Conservation (phyloP, 2,329 filamentous ascomycete genomes). For the Stachybotrys echinatus region DNA sequence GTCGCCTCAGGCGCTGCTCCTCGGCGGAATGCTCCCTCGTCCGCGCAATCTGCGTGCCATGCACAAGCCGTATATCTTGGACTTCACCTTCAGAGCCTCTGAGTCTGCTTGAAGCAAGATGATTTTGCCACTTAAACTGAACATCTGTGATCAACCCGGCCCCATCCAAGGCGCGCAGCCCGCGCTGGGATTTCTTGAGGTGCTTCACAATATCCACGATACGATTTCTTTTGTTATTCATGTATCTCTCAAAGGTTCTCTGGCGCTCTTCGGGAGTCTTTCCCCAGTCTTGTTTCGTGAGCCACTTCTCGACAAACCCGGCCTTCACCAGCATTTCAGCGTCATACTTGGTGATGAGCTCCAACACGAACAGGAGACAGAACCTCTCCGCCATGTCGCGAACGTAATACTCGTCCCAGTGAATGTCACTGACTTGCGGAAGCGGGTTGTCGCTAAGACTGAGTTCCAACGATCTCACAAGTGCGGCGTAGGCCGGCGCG, state of each 20-base stretch:
- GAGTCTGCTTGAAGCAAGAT: not conserved
- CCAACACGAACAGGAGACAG: conserved; percentile 51
- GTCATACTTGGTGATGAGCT: conserved; percentile 56
- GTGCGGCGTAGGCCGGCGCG: conserved; percentile 45
- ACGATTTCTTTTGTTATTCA: conserved; percentile 42
- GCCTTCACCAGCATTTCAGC: conserved; percentile 54
- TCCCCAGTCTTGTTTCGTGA: conserved; percentile 69
- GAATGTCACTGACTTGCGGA: conserved; percentile 46
- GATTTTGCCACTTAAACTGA: conserved; percentile 18
- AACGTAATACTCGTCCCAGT: conserved; percentile 59
- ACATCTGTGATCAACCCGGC: conserved; percentile 40
- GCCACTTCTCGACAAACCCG: conserved; percentile 66
- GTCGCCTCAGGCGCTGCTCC: conserved; percentile 68
- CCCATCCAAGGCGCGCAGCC: conserved; percentile 45
- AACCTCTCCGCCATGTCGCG: conserved; percentile 58
- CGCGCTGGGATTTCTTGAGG: conserved; percentile 43
- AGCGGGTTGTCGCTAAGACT: conserved; percentile 44
- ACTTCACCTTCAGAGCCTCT: conserved; percentile 23
- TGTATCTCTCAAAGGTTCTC: conserved; percentile 49
- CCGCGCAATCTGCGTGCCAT: conserved; percentile 17
- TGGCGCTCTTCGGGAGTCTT: conserved; percentile 43
- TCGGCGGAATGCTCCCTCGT: conserved; percentile 51
- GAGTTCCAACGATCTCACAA: conserved; percentile 56
- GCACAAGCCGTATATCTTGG: conserved; percentile 12
- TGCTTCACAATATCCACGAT: conserved; percentile 47